Conservation (phyloP, 345 rosid genomes). For the Alliaria petiolata region DNA sequence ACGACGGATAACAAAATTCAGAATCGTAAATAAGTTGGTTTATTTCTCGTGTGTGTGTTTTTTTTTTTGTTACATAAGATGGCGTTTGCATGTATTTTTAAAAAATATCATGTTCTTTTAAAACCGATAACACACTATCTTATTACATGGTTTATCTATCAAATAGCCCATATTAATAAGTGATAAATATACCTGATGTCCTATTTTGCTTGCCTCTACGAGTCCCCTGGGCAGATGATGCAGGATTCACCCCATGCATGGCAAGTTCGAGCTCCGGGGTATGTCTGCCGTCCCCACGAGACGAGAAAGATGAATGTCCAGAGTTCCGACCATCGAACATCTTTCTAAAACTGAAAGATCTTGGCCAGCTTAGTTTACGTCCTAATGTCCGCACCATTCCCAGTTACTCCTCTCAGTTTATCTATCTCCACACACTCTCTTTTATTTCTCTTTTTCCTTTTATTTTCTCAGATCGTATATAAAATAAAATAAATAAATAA, state of each 20-base stretch:
- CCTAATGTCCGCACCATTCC: constrained; percentile 65
- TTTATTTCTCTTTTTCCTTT: neutral
- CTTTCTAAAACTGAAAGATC: constrained; percentile 45
- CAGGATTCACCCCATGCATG: neutral
- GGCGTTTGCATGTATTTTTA: no score
- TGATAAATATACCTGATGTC: constrained; percentile 2
- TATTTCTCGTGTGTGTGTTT: neutral
- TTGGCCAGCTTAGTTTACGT: constrained; percentile 45
- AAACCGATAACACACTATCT: neutral
- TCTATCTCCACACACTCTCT: neutral
- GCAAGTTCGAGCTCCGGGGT: constrained; percentile 24
- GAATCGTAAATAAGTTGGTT: neutral
- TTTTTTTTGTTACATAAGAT: neutral
- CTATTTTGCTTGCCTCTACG: constrained; percentile 13
- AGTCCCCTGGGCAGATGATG: neutral
- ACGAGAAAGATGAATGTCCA: constrained; percentile 32
- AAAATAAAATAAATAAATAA: neutral
- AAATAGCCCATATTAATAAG: neutral
- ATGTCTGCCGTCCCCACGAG: constrained; percentile 33
- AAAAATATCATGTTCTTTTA: no score
- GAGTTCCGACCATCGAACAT: constrained; percentile 48
- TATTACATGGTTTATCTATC: neutral
- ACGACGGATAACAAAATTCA: neutral
- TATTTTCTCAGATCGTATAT: neutral
- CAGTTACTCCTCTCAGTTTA: constrained; percentile 17